Conservation (phyloP, 495 filamentous ascomycete genomes). For the Aspergillus steynii region DNA sequence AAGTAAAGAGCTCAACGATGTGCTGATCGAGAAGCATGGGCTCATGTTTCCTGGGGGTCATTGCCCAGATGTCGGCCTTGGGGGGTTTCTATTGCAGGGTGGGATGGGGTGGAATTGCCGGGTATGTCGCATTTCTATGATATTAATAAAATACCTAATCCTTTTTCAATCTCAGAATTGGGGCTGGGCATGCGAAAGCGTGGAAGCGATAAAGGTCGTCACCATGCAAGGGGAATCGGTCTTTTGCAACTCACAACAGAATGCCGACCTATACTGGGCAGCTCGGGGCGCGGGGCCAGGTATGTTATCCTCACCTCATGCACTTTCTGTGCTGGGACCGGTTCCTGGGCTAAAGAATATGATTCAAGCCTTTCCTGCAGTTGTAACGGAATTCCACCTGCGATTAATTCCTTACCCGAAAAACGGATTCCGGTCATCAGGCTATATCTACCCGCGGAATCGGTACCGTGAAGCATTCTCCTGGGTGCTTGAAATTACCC, state of each 20-base stretch:
- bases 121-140: slow-evolving; percentile 17
- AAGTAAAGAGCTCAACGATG: slow-evolving; percentile 41
- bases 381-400: slow-evolving; percentile 52
- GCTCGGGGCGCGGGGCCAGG: slow-evolving; percentile 53
- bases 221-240: slow-evolving; percentile 42
- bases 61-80: slow-evolving; percentile 57
- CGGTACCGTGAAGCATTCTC: slow-evolving; percentile 41
- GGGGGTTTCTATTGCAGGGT: slow-evolving; percentile 55
- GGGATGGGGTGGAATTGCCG: slow-evolving; percentile 59
- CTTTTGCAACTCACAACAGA: slow-evolving; percentile 39
- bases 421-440: slow-evolving; percentile 37
- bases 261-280: slow-evolving; percentile 51
- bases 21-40: slow-evolving; percentile 30
- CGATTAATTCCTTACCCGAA: slow-evolving; percentile 29
- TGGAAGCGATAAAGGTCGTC: slow-evolving; percentile 50
- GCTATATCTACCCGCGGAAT: slow-evolving; percentile 47
- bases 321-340: too few relatives aligned
- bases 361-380: slow-evolving; percentile 43
- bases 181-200: slow-evolving; percentile 56
- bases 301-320: slow-evolving; percentile 6
- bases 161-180: slow-evolving; percentile 35
- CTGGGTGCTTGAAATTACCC: slow-evolving; percentile 42
- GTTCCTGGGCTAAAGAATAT: background rate
- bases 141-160: background rate
- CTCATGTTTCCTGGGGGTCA: slow-evolving; percentile 54